Conservation (phyloP, 202 grass and related monocot genomes). For the Panicum virgatum region DNA sequence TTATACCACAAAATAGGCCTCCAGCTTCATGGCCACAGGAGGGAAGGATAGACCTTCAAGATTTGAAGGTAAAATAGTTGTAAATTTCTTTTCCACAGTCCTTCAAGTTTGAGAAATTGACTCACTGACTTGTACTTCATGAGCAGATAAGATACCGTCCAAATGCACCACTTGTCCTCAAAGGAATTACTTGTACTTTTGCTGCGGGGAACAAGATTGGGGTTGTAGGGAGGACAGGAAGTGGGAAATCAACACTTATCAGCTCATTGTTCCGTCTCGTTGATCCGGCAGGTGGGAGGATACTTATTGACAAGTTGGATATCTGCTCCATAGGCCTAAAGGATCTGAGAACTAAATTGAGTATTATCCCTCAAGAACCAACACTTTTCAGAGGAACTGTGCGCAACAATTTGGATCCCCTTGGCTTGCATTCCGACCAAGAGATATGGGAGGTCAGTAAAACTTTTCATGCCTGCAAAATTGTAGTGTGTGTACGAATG, state of each 20-base stretch:
- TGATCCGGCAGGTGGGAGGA: slow-evolving; percentile 71
- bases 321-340: slow-evolving; percentile 86
- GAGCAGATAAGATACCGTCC: slow-evolving; percentile 80
- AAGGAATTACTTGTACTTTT: slow-evolving; percentile 90
- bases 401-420: slow-evolving; percentile 85
- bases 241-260: slow-evolving; percentile 91
- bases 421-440: slow-evolving; percentile 72
- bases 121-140: slow-evolving; percentile 26
- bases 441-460: slow-evolving; percentile 95
- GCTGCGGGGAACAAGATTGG: slow-evolving; percentile 76
- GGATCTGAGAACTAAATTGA: slow-evolving; percentile 94
- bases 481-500: neutral
- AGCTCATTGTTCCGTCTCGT: slow-evolving; percentile 90
- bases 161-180: slow-evolving; percentile 81
- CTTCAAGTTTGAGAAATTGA: neutral
- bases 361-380: slow-evolving; percentile 95
- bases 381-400: slow-evolving; percentile 93
- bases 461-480: slow-evolving; percentile 1
- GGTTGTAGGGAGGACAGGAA: slow-evolving; percentile 88
- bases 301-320: slow-evolving; percentile 87
- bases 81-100: neutral
- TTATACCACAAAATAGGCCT: slow-evolving; percentile 70
- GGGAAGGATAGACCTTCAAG: slow-evolving; percentile 79
- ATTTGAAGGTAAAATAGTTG: slow-evolving; percentile 66
- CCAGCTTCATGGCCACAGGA: slow-evolving; percentile 81